Evolutionary conservation across 2,329 filamentous ascomycete species (phyloP), one percentile per base, ranked within the genome.

Genomic region (Emmonsiellopsis sp.): DNA sequence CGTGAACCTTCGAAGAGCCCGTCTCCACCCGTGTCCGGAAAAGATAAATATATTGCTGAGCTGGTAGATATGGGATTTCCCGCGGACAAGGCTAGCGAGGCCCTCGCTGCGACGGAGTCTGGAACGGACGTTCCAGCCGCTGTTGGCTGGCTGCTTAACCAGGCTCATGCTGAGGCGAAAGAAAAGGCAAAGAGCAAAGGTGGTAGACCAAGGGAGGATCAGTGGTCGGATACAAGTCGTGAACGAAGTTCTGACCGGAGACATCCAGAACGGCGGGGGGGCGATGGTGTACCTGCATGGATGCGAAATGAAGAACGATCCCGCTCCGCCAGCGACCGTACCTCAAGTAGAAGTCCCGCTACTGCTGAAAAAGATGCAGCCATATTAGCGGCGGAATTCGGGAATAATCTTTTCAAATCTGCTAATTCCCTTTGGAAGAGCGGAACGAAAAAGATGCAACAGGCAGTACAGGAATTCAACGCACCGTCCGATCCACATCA

Each of bases 391-490:
- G 83, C 89, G 5, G 86, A 91, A 35, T 78, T 97, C 64, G 88
- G 93, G 0, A 89, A 76, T 44, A 94, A 80, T 57, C 71, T 98
- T 10, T 84, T 97, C 69, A 98, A 98, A 68, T 93, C 91, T 2
- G 93, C 93, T 1, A 95, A 94, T 60, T 92, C 89, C 0, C 73
- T 97, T 0, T 98, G 93, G 93, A 98, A 95, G 67, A 88, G 87
- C 2, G 85, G 92, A 0, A 89, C 91, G 65, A 98, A 95, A 71
- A 91, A 89, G 67, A 81, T 97, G 54, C 89, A 95, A 63, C 89
- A 93, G 69, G 92, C 89, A 4, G 87, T 97, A 35, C 84, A 90
- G 7, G 93, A 98, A 13, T 87, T 97, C 55, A 81, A 83, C 61
- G 72, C 77, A 51, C 85, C 84, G n/a, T 76, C 77, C 30, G 90